Percentiles rank a stretch among this genome's conserved stretches.
Evolutionary conservation across 345 rosid species (phyloP).

Genomic region (Moringa oleifera): DNA sequence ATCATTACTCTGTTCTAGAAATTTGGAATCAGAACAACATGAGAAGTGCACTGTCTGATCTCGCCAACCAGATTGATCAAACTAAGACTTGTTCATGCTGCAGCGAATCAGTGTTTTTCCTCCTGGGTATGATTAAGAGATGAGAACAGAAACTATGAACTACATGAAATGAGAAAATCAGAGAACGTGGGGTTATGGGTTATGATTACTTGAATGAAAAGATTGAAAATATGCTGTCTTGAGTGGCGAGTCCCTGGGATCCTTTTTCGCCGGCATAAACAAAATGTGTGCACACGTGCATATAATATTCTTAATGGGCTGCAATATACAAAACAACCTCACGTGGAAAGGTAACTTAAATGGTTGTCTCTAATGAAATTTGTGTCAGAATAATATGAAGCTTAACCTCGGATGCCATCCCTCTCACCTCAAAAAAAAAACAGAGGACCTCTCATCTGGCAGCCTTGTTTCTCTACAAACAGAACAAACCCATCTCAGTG

Average conservation of each 20-base stretch:
- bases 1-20: too few species aligned
- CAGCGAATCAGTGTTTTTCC: too few species aligned
- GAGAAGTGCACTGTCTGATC: too few species aligned
- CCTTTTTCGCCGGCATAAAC: constrained; percentile 25
- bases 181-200: constrained; percentile 4
- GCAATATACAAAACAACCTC: constrained; percentile 24
- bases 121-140: too few species aligned
- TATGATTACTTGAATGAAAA: constrained; percentile 12
- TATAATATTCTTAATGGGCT: constrained; percentile 17
- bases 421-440: constrained; percentile 19
- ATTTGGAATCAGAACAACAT: too few species aligned
- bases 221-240: constrained; percentile 14
- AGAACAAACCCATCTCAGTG: background rate
- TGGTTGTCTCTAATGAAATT: constrained; percentile 40
- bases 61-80: too few species aligned
- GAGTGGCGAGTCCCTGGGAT: constrained; percentile 13
- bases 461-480: background rate
- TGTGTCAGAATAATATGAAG: constrained; percentile 41
- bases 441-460: background rate
- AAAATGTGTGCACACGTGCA: constrained; percentile 43
- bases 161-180: constrained; percentile 3
- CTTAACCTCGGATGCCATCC: constrained; percentile 45
- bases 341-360: constrained; percentile 41
- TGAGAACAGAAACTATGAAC: background rate
- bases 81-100: too few species aligned